Evolutionary conservation across 164 flowering plant genomes (phyloP).

Genomic region (Pachysandra terminalis): DNA sequence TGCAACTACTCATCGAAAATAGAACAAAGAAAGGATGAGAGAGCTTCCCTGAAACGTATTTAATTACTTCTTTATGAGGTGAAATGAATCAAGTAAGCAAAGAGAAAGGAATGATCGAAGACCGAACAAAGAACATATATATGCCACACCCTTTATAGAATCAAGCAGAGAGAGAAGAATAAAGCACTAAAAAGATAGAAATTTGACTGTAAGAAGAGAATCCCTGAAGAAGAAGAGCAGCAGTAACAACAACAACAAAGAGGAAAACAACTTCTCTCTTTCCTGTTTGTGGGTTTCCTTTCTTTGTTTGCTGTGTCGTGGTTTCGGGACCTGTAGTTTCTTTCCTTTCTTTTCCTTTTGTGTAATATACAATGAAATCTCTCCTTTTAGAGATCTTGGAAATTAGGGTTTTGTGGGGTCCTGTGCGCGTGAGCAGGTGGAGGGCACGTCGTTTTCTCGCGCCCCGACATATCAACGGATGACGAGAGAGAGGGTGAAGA

Average conservation of each 20-base stretch:
- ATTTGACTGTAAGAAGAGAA: neutral
- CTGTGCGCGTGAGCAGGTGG: constrained; percentile 62
- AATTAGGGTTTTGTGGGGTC: constrained; percentile 68
- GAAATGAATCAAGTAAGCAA: neutral
- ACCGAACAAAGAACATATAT: too few relatives aligned
- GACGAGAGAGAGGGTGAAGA: neutral
- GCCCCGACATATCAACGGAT: constrained; percentile 27
- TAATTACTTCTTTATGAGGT: neutral
- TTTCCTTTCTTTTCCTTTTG: neutral
- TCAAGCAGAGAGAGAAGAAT: constrained; percentile 16
- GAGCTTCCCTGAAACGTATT: neutral
- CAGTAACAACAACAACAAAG: neutral
- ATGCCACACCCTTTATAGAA: constrained; percentile 6
- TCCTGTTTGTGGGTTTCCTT: neutral
- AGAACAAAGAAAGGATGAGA: neutral
- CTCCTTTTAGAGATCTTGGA: constrained; percentile 20
- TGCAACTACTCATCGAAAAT: neutral
- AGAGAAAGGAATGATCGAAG: constrained; percentile 4
- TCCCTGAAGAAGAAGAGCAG: neutral
- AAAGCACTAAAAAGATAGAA: neutral
- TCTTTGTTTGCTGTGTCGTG: constrained; percentile 3
- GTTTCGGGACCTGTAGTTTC: neutral
- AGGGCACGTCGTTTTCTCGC: constrained; percentile 57
- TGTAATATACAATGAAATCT: neutral
- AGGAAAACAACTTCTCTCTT: neutral